Conservation (phyloP, 306 rosid species). For the Cucurbita argyrosperma region DNA sequence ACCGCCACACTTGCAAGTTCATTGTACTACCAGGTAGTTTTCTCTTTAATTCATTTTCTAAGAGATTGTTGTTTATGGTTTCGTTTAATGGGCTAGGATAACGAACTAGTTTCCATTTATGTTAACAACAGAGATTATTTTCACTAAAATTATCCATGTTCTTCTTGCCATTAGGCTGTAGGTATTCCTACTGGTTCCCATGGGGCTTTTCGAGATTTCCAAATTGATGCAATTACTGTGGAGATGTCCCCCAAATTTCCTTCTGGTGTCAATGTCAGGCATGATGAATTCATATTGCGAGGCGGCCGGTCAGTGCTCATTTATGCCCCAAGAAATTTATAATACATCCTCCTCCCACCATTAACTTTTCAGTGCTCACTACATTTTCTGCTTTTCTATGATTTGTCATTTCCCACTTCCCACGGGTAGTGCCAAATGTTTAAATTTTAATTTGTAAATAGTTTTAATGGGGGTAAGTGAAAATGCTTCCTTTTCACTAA, state of each 20-base stretch:
- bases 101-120: not conserved
- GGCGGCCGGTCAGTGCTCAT: slow-evolving; percentile 60
- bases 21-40: slow-evolving; percentile 67
- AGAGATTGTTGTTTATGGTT: not conserved
- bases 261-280: slow-evolving; percentile 32
- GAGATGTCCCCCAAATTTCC: slow-evolving; percentile 60
- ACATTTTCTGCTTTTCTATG: not conserved
- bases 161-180: slow-evolving; percentile 46
- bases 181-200: slow-evolving; percentile 93
- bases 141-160: slow-evolving; percentile 2
- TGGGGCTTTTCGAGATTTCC: slow-evolving; percentile 95
- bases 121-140: not conserved
- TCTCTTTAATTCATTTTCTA: not conserved
- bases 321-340: not conserved
- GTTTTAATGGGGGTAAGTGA: not conserved
- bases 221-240: slow-evolving; percentile 86
- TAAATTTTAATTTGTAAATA: not conserved
- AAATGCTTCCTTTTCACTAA: not conserved
- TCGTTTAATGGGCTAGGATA: not conserved
- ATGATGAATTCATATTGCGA: slow-evolving; percentile 50
- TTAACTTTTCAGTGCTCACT: not conserved
- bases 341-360: not conserved
- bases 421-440: not conserved
- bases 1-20: slow-evolving; percentile 90
- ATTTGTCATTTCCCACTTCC: not conserved